phyloP scores from a whole-genome alignment of 371 early-diverging fungal genomes.

The Batkoa obscura region DNA sequence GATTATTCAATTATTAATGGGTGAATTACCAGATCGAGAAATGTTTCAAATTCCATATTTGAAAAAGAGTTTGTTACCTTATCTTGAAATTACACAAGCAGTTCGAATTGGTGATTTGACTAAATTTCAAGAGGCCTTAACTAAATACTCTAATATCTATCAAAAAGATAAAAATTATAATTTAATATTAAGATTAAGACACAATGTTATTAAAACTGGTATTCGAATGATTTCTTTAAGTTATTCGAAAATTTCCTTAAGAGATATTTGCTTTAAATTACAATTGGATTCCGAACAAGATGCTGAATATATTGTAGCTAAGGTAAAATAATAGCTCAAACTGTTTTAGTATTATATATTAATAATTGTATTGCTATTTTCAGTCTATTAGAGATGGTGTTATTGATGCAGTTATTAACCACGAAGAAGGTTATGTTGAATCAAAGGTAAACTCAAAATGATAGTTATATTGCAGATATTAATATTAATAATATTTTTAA shows the following conservation, averaged over 20 bases:
- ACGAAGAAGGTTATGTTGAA: slow-evolving; percentile 81
- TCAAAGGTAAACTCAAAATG: slow-evolving; percentile 30
- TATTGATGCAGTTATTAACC: slow-evolving; percentile 87
- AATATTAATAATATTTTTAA: not conserved
- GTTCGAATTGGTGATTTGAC: slow-evolving; percentile 86
- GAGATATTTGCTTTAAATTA: slow-evolving; percentile 88
- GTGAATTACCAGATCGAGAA: slow-evolving; percentile 89
- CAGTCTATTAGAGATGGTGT: slow-evolving; percentile 94
- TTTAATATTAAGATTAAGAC: slow-evolving; percentile 80
- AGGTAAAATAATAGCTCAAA: slow-evolving; percentile 18
- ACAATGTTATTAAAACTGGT: slow-evolving; percentile 97
- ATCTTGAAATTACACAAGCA: slow-evolving; percentile 84
- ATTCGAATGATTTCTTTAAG: slow-evolving; percentile 86
- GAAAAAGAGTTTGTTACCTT: slow-evolving; percentile 67
- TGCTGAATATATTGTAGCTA: slow-evolving; percentile 94
- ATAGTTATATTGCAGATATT: not conserved
- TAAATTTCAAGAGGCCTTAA: slow-evolving; percentile 77
- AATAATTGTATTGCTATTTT: not conserved
- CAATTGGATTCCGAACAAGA: slow-evolving; percentile 94
- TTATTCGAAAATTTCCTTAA: slow-evolving; percentile 87
- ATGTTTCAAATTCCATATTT: slow-evolving; percentile 73
- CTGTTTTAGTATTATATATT: not conserved
- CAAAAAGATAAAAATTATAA: slow-evolving; percentile 75
- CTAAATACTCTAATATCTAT: slow-evolving; percentile 49
- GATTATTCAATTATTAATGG: slow-evolving; percentile 90